Evolutionary conservation across 208 protist genomes (phyloP).

Genomic region (Leishmania mexicana): DNA sequence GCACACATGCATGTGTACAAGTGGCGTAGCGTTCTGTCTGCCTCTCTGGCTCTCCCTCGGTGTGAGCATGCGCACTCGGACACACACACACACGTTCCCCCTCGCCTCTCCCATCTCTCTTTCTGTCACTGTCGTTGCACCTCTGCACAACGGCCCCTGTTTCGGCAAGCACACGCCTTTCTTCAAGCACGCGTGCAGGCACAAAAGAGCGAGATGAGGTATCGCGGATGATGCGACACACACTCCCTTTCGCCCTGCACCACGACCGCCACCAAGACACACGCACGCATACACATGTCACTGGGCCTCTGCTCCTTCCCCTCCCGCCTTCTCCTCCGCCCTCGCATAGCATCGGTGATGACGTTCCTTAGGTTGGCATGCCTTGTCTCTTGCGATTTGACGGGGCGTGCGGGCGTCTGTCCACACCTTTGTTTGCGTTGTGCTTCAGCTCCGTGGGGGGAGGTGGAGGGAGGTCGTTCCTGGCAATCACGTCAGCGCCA

Average conservation of each 20-base stretch:
- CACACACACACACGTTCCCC: neutral
- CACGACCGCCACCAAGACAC: neutral
- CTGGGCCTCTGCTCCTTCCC: neutral
- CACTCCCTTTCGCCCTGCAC: neutral
- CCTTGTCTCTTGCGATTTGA: no score
- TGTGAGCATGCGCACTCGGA: neutral
- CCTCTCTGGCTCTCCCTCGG: neutral
- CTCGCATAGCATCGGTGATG: no score
- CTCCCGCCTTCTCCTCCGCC: neutral
- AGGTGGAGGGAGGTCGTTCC: neutral
- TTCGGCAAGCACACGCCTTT: neutral
- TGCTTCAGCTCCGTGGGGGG: neutral
- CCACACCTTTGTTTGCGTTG: neutral
- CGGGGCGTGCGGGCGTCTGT: no score
- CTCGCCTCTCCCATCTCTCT: neutral
- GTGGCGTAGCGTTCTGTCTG: neutral
- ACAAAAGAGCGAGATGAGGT: neutral
- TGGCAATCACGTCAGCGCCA: neutral
- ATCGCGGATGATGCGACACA: neutral
- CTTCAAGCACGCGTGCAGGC: neutral
- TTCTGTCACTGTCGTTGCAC: neutral
- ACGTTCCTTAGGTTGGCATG: no score
- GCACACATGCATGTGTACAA: neutral
- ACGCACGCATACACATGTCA: neutral
- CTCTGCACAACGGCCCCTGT: neutral